Conservation (phyloP, 345 rosid genomes). For the Boechera stricta region DNA sequence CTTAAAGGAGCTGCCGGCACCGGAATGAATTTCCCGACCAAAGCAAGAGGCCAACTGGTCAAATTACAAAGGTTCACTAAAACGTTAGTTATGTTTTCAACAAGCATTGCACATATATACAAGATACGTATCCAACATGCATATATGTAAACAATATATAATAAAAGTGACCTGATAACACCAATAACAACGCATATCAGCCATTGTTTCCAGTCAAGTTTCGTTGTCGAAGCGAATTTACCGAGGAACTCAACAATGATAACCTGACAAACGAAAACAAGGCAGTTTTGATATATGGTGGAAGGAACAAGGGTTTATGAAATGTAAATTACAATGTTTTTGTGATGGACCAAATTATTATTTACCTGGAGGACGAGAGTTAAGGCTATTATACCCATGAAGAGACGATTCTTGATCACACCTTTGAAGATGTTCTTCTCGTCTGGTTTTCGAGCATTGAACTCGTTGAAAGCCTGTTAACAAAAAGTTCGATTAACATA, state of each 20-base stretch:
- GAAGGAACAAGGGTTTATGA: not conserved
- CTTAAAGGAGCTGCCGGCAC: constrained; percentile 65
- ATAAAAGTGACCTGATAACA: constrained; percentile 58
- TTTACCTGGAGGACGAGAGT: constrained; percentile 87
- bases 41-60: constrained; percentile 92
- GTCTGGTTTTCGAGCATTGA: constrained; percentile 95
- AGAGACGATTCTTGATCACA: constrained; percentile 70
- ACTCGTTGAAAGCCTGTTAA: constrained; percentile 83
- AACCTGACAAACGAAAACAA: constrained; percentile 52
- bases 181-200: constrained; percentile 64
- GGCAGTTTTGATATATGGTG: not conserved
- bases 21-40: constrained; percentile 74
- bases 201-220: constrained; percentile 84
- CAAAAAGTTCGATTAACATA: not conserved
- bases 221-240: constrained; percentile 74
- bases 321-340: not conserved
- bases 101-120: not conserved
- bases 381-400: constrained; percentile 73
- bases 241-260: constrained; percentile 82
- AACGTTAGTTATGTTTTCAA: constrained; percentile 16
- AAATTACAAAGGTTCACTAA: not conserved
- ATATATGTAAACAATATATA: not conserved
- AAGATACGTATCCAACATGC: not conserved
- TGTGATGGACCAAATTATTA: constrained; percentile 5
- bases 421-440: constrained; percentile 79